Evolutionary conservation across 1,284 basidiomycete species (phyloP).

Genomic region (Puccinia triticina): DNA sequence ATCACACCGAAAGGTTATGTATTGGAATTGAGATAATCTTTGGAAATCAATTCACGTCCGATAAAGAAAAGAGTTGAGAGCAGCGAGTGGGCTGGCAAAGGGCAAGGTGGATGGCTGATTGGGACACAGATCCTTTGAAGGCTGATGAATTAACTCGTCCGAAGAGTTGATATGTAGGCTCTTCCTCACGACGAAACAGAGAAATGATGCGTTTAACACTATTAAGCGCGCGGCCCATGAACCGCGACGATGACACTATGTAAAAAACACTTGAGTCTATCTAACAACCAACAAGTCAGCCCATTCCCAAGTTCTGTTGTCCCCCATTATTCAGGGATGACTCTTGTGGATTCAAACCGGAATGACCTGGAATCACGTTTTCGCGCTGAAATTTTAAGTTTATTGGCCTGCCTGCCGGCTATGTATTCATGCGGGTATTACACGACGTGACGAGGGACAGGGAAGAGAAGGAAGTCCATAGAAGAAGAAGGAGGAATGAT

Average conservation of each 20-base stretch:
- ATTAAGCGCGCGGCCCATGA: neutral
- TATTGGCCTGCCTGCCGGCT: neutral
- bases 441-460: neutral
- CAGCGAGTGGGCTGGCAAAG: neutral
- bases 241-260: neutral
- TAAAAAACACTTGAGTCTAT: neutral
- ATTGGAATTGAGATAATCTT: neutral
- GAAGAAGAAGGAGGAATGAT: neutral
- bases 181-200: no score
- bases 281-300: neutral
- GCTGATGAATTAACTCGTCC: no score
- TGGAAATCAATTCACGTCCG: neutral
- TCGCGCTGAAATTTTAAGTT: neutral
- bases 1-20: neutral
- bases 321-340: neutral
- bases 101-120: neutral
- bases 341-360: conserved; percentile 7
- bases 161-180: no score
- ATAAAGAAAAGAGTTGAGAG: neutral
- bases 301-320: neutral
- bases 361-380: conserved; percentile 1
- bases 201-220: no score
- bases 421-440: neutral
- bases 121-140: no score
- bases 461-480: conserved; percentile 5